Evolutionary conservation across 208 protist genomes (phyloP).

Genomic region (Hexamita inflata): DNA sequence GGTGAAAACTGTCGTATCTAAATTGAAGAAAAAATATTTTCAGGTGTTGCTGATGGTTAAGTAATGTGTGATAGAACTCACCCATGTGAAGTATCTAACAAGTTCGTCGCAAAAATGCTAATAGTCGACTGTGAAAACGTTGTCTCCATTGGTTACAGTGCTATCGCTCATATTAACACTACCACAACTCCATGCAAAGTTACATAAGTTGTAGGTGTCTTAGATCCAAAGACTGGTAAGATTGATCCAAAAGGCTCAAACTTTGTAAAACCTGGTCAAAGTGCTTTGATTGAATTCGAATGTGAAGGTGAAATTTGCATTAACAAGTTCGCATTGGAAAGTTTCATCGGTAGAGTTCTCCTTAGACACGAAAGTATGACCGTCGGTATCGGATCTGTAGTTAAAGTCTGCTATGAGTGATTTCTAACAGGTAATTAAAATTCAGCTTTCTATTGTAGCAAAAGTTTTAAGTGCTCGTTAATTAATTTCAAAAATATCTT

Average conservation of each 20-base stretch:
- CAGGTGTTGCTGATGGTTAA: not conserved
- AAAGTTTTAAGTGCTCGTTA: no score
- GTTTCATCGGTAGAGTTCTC: not conserved
- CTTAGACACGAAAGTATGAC: not conserved
- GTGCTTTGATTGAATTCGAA: not conserved
- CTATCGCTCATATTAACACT: not conserved
- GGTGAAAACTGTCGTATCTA: constrained; percentile 13
- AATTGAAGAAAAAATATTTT: constrained; percentile 5
- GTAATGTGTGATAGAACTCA: constrained; percentile 3
- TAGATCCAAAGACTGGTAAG: not conserved
- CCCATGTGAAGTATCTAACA: not conserved
- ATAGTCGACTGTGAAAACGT: not conserved
- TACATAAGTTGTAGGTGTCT: not conserved
- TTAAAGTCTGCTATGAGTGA: not conserved
- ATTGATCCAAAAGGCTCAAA: not conserved
- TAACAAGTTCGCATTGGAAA: not conserved
- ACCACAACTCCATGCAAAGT: not conserved
- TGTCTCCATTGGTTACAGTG: not conserved
- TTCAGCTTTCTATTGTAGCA: no score
- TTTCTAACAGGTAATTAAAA: no score
- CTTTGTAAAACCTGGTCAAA: not conserved
- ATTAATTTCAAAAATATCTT: no score
- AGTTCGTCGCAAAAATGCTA: not conserved
- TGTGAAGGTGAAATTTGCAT: not conserved
- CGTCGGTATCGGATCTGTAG: not conserved